Evolutionary conservation across 2,329 filamentous ascomycete species (phyloP).

Genomic region (Aspergillus ruber): DNA sequence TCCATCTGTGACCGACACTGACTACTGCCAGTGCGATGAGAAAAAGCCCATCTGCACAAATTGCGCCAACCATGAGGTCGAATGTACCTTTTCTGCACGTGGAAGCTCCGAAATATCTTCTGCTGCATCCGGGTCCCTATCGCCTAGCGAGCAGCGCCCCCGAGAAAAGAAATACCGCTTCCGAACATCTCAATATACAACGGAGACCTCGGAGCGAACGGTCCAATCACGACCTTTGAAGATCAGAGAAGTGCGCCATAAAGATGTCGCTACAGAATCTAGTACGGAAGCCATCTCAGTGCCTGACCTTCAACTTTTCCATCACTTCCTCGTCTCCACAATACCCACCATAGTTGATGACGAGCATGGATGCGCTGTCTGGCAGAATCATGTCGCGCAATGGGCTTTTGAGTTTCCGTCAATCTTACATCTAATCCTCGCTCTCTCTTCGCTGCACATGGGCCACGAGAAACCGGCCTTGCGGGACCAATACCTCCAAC

Average conservation of each 20-base stretch:
- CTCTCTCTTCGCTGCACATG: conserved; percentile 25
- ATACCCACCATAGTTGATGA: conserved; percentile 15
- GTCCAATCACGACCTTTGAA: not conserved
- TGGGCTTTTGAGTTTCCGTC: conserved; percentile 26
- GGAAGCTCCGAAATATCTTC: conserved; percentile 11
- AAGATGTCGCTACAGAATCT: conserved; percentile 6
- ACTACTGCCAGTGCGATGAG: conserved; percentile 27
- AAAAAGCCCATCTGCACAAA: conserved; percentile 24
- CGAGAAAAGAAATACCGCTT: not conserved
- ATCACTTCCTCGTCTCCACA: conserved; percentile 23
- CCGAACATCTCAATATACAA: not conserved
- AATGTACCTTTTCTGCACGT: conserved; percentile 19
- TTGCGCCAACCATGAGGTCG: conserved; percentile 21
- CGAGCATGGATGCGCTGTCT: conserved; percentile 17
- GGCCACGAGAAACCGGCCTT: conserved; percentile 13
- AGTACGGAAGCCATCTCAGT: conserved; percentile 17
- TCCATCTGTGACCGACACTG: not conserved
- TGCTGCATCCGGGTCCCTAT: conserved; percentile 3
- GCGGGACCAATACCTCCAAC: conserved; percentile 15
- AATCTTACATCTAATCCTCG: conserved; percentile 26
- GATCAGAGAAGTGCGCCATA: conserved; percentile 11
- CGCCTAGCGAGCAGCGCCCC: not conserved
- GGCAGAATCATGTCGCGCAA: conserved; percentile 22
- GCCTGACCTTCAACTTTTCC: conserved; percentile 25
- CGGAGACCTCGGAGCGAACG: conserved; percentile 3